These are phyloP conservation scores for Rhodotorula sp. DNA, from an alignment of 1,284 basidiomycete genomes.

Conservation along the genomic window DNA sequence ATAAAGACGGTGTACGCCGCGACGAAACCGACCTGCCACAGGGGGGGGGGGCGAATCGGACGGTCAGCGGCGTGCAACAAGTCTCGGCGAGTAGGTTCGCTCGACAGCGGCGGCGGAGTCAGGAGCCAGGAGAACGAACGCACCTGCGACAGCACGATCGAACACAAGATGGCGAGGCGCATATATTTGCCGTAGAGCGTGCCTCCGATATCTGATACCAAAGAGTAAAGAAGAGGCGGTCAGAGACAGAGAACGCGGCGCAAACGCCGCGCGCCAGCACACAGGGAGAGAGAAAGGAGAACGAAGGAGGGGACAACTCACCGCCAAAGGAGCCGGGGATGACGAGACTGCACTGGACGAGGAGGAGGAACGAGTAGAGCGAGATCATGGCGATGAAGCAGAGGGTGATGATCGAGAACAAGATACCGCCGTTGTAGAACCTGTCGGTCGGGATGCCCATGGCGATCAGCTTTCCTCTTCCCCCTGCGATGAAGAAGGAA, in stretches of 20 bases:
- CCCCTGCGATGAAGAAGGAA: not conserved
- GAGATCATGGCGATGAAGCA: conserved; percentile 81
- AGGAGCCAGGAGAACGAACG: conserved; percentile 54
- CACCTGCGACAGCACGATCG: conserved; percentile 80
- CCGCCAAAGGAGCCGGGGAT: conserved; percentile 92
- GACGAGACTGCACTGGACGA: conserved; percentile 83
- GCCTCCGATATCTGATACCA: conserved; percentile 79
- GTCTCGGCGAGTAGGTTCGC: conserved; percentile 31
- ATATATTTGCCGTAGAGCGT: conserved; percentile 87
- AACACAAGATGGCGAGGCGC: conserved; percentile 81
- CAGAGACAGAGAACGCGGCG: not conserved
- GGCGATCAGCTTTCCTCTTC: not conserved
- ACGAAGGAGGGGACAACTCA: conserved; percentile 47
- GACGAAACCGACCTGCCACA: conserved; percentile 60
- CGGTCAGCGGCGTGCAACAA: too few species aligned
- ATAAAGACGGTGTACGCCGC: conserved; percentile 94
- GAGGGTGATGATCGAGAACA: conserved; percentile 82
- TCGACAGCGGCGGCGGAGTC: conserved; percentile 10
- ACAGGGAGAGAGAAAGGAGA: not conserved
- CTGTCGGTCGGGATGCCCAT: conserved; percentile 50
- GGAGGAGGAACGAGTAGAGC: conserved; percentile 87
- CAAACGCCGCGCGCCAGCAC: too few species aligned
- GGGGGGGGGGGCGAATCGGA: too few species aligned
- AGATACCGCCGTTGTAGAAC: conserved; percentile 90
- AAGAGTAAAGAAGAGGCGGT: not conserved